Conservation (phyloP, 106 monocot genomes). For the Triglochin maritima region DNA sequence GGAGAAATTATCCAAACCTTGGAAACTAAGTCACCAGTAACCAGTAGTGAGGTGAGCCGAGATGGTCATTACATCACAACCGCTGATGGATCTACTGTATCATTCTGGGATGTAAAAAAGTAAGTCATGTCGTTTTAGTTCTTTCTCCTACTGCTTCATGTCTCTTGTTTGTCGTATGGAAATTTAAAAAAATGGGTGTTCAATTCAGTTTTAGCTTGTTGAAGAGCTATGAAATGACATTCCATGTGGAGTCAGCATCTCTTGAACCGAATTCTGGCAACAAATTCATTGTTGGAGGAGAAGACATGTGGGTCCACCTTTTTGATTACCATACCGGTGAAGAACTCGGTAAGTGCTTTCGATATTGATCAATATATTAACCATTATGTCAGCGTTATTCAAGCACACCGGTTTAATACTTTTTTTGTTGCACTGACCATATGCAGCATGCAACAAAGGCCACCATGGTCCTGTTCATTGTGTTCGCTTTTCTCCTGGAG, state of each 20-base stretch:
- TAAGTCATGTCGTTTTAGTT: slow-evolving; percentile 15
- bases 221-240: slow-evolving; percentile 79
- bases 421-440: too few species aligned
- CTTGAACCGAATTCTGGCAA: slow-evolving; percentile 72
- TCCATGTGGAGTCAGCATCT: slow-evolving; percentile 70
- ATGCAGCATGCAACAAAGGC: slow-evolving; percentile 92
- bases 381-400: too few species aligned
- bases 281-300: slow-evolving; percentile 69
- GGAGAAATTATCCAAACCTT: slow-evolving; percentile 67
- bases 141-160: neutral
- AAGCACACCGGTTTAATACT: too few species aligned
- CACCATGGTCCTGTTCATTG: slow-evolving; percentile 97
- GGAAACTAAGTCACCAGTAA: slow-evolving; percentile 72
- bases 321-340: slow-evolving; percentile 71
- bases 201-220: slow-evolving; percentile 53
- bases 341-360: slow-evolving; percentile 66
- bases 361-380: too few species aligned
- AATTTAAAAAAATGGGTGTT: neutral
- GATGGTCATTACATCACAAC: slow-evolving; percentile 85
- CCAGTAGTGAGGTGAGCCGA: slow-evolving; percentile 75
- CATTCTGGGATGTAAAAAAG: slow-evolving; percentile 91
- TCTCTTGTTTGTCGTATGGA: too few species aligned
- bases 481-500: slow-evolving; percentile 78
- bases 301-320: slow-evolving; percentile 88
- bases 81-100: slow-evolving; percentile 74